Conservation (phyloP, 2,329 filamentous ascomycete species). For the Diplodia seriata region DNA sequence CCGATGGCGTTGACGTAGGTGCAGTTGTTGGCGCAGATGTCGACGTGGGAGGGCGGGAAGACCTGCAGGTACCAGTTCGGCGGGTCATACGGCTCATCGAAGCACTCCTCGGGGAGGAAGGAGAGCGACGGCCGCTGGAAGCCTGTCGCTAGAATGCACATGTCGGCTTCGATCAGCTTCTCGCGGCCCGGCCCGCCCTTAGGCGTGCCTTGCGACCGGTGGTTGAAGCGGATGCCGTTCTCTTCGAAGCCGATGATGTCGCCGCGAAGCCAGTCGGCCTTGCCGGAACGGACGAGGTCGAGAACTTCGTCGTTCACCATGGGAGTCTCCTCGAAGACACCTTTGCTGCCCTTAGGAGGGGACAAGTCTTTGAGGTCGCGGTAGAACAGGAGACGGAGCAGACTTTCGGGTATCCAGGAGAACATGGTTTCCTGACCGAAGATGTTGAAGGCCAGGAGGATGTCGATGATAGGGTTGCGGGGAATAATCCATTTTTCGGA, state of each 20-base stretch:
- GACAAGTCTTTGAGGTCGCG: conserved; percentile 77
- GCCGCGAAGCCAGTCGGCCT: conserved; percentile 80
- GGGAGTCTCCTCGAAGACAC: conserved; percentile 82
- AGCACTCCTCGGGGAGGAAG: conserved; percentile 77
- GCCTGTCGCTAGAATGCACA: conserved; percentile 84
- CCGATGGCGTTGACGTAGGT: conserved; percentile 83
- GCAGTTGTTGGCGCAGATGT: conserved; percentile 81
- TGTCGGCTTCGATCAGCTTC: conserved; percentile 72
- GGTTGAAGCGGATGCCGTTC: conserved; percentile 73
- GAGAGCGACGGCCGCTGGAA: conserved; percentile 75
- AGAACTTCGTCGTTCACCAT: conserved; percentile 89
- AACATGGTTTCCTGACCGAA: conserved; percentile 78
- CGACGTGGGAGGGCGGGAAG: conserved; percentile 77
- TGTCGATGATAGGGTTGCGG: conserved; percentile 76
- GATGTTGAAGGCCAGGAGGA: conserved; percentile 77
- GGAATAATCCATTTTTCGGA: conserved; percentile 90
- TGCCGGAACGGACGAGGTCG: conserved; percentile 72
- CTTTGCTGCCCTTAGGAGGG: conserved; percentile 63
- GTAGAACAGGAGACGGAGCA: conserved; percentile 82
- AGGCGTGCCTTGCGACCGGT: conserved; percentile 73
- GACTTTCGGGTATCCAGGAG: conserved; percentile 77
- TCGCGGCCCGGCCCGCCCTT: conserved; percentile 75
- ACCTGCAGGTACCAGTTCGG: conserved; percentile 91
- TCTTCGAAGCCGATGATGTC: conserved; percentile 74
- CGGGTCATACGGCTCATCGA: conserved; percentile 74